Evolutionary conservation across 1,139 yeast genomes (phyloP), one percentile per base, ranked within the genome.

Genomic region (Taiozyma sp.): DNA sequence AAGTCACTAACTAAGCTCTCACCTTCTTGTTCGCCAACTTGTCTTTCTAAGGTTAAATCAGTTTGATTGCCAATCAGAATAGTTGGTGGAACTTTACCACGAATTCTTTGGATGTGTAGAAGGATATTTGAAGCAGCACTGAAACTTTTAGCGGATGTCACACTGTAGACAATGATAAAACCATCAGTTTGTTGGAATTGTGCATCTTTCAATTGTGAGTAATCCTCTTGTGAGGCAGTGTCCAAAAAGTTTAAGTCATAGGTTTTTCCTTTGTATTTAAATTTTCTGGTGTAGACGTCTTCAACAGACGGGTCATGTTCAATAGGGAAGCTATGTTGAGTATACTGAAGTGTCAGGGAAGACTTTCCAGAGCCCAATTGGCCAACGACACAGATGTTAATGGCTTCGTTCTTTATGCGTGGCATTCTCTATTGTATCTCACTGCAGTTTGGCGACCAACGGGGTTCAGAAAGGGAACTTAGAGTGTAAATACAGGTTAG

Each of bases 191-290:
- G 95, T 51, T 85, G 83, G 48, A 85, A 69, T 62, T 86, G 88
- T 61, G 84, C 82, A 64, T 87, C 91, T 65, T 81, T 86, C 75
- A 88, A 79, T 60, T 85, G 81, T 51, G 87, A 79, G 63, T 84
- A 88, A 69, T 87, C 95, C 67, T 88, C 96, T 70, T 81, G 88
- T 35, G 93, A 91, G 1, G 95, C 95, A 1, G 96, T 88, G 62
- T 88, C 96, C 55, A 88, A 74, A 51, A 88, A 83, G 63, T 87
- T 91, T 28, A 88, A 77, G 47, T 80, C 81, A 64, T 84, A 87
- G 50, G 80, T 83, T 57, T 79, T 80, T 53, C 84, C 85, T 54
- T 81, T 78, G 63, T 81, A 76, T 49, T 71, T 73, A 60, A 86
- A 75, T 35, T 76, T 74, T 65, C 85, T 86, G 59, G 80, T 73